Evolutionary conservation across 1,139 yeast species (phyloP).

Genomic region (Pichiaceae sp.): DNA sequence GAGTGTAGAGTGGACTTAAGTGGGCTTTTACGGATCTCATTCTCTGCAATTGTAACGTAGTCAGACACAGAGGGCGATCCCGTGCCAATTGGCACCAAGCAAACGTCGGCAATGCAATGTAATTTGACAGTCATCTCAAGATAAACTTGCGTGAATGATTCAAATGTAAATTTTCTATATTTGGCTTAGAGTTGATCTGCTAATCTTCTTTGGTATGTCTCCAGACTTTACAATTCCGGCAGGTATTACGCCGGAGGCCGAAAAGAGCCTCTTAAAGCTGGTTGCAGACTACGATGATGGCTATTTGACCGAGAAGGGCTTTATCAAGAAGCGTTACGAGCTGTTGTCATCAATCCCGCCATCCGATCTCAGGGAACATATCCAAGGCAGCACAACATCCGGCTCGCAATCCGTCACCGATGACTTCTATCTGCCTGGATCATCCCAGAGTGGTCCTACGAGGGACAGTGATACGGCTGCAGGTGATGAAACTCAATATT

Average conservation of each 20-base stretch:
- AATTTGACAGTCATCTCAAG: slow-evolving; percentile 37
- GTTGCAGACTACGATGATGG: slow-evolving; percentile 52
- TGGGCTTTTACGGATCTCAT: slow-evolving; percentile 49
- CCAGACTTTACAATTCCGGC: slow-evolving; percentile 37
- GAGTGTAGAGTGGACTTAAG: slow-evolving; percentile 69
- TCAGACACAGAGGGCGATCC: slow-evolving; percentile 69
- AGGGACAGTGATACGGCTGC: neutral
- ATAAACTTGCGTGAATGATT: too few relatives aligned
- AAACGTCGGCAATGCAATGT: slow-evolving; percentile 72
- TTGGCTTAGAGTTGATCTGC: neutral
- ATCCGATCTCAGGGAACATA: neutral
- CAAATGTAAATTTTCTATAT: neutral
- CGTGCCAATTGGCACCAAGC: slow-evolving; percentile 82
- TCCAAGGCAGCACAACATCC: neutral
- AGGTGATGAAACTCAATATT: neutral
- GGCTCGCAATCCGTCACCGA: neutral
- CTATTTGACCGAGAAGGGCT: slow-evolving; percentile 62
- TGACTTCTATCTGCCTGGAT: neutral
- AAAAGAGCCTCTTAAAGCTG: slow-evolving; percentile 32
- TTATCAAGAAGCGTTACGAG: slow-evolving; percentile 44
- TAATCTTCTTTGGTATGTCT: neutral
- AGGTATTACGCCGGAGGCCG: slow-evolving; percentile 27
- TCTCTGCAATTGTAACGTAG: slow-evolving; percentile 64
- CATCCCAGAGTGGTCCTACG: neutral
- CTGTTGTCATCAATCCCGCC: slow-evolving; percentile 7